Evolutionary conservation across 495 filamentous ascomycete species (phyloP).

Genomic region (Penicillium desertorum): DNA sequence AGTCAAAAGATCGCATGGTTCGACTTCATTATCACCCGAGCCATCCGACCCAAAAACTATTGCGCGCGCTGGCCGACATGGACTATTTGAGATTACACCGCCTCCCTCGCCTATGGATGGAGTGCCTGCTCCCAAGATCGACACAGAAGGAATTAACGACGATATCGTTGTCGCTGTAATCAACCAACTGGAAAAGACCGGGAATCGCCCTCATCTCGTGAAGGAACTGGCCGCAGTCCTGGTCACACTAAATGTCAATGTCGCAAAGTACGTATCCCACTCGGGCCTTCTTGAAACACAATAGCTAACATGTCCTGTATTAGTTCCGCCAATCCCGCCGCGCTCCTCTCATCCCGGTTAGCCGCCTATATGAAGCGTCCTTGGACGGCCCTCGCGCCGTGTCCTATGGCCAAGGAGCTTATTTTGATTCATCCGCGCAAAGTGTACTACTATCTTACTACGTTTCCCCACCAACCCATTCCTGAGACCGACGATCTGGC

Average conservation of each 20-base stretch:
- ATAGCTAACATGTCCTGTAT: conserved; percentile 32
- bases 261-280: conserved; percentile 74
- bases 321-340: conserved; percentile 93
- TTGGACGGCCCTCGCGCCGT: conserved; percentile 78
- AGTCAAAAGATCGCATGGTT: conserved; percentile 76
- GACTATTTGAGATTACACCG: conserved; percentile 70
- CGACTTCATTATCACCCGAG: conserved; percentile 54
- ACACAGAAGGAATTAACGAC: conserved; percentile 87
- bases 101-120: conserved; percentile 74
- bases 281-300: neutral
- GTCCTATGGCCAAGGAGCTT: conserved; percentile 88
- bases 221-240: conserved; percentile 89
- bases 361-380: conserved; percentile 84
- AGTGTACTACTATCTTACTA: conserved; percentile 94
- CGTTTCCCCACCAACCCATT: conserved; percentile 75
- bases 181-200: conserved; percentile 84
- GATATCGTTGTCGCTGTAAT: conserved; percentile 93
- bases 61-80: conserved; percentile 48
- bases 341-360: conserved; percentile 90
- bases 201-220: conserved; percentile 88
- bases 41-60: conserved; percentile 38
- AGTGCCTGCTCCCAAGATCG: conserved; percentile 62
- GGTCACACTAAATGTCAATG: conserved; percentile 70
- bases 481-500: conserved; percentile 64
- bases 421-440: conserved; percentile 89